phyloP scores from a whole-genome alignment of 2,329 filamentous ascomycete genomes.

The Stachybotrys elegans region DNA sequence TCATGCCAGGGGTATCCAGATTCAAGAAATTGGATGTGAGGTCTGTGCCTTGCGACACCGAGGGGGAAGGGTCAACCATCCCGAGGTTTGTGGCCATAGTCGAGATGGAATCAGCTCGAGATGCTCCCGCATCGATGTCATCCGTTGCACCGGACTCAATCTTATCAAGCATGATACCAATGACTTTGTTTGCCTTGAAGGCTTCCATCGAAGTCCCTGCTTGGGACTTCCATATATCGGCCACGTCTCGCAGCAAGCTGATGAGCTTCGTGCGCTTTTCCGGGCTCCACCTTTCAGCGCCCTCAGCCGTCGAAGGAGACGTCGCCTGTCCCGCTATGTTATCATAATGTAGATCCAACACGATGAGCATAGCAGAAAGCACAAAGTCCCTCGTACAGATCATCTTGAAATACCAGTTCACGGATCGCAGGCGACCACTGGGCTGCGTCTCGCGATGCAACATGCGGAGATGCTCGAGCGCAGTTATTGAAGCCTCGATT shows the following conservation, averaged over 20 bases:
- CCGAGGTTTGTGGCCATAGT: constrained; percentile 33
- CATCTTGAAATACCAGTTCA: constrained; percentile 75
- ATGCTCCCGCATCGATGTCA: constrained; percentile 7
- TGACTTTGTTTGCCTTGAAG: constrained; percentile 74
- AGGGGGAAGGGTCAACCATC: constrained; percentile 26
- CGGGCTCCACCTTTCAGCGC: constrained; percentile 50
- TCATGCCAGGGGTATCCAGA: constrained; percentile 12
- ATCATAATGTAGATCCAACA: constrained; percentile 74
- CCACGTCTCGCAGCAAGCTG: constrained; percentile 63
- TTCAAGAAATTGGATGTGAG: not conserved
- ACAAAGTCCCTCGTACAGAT: constrained; percentile 82
- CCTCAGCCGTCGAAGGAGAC: constrained; percentile 33
- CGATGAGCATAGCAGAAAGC: constrained; percentile 78
- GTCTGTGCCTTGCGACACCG: constrained; percentile 14
- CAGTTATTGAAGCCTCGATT: constrained; percentile 79
- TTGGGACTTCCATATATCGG: constrained; percentile 74
- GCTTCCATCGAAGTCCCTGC: constrained; percentile 81
- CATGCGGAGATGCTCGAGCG: constrained; percentile 71
- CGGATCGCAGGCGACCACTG: constrained; percentile 64
- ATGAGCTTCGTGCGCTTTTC: constrained; percentile 72
- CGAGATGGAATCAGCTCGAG: constrained; percentile 16
- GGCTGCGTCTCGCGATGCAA: constrained; percentile 70
- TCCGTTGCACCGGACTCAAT: constrained; percentile 39
- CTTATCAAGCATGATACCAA: constrained; percentile 82
- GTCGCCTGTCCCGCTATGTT: constrained; percentile 40